Conservation (phyloP, 2,329 filamentous ascomycete species). For the Fusarium liriodendri region DNA sequence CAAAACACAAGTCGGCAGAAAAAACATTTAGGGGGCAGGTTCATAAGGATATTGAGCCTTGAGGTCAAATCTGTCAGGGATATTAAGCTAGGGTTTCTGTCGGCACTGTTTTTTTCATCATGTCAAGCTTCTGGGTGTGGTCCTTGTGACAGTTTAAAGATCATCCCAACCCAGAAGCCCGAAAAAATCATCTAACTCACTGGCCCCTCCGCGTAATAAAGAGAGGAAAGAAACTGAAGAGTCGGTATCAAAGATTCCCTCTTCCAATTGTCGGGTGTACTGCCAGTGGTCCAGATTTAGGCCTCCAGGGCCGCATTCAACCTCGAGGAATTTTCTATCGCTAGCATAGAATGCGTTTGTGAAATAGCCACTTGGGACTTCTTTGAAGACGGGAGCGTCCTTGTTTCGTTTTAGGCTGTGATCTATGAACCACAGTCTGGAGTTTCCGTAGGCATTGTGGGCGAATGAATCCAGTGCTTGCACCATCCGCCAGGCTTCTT, state of each 20-base stretch:
- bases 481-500: background rate
- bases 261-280: background rate
- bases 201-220: background rate
- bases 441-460: too few relatives aligned
- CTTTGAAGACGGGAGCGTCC: background rate
- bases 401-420: constrained; percentile 6
- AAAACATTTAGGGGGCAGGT: too few relatives aligned
- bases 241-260: background rate
- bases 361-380: accelerated
- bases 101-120: too few relatives aligned
- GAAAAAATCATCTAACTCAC: background rate
- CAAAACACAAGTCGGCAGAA: too few relatives aligned
- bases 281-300: background rate
- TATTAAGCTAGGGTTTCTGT: too few relatives aligned
- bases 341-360: constrained; percentile 5
- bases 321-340: constrained; percentile 12
- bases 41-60: too few relatives aligned
- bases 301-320: background rate
- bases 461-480: too few relatives aligned
- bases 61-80: too few relatives aligned
- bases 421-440: constrained; percentile 16
- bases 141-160: background rate
- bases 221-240: background rate
- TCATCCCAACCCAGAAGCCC: constrained; percentile 17
- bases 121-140: too few relatives aligned